Evolutionary conservation across 2,329 filamentous ascomycete species (phyloP).

Genomic region (Microdochium bolleyi): DNA sequence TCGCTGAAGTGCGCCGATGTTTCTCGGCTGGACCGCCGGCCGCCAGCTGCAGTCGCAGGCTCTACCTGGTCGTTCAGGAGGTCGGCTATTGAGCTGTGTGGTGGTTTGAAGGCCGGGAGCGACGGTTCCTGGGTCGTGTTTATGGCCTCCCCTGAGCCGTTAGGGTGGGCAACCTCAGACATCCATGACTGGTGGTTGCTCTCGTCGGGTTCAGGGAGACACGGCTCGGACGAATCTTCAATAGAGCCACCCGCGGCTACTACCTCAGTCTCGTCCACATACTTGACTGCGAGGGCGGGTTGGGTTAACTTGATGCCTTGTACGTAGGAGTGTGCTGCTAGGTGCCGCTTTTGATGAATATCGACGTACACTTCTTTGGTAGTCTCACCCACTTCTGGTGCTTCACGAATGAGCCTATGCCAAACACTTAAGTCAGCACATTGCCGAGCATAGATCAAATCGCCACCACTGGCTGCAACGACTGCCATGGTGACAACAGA

Average conservation of each 20-base stretch:
- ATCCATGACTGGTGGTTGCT: neutral
- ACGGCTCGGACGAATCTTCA: conserved; percentile 8
- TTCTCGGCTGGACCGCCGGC: neutral
- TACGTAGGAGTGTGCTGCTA: neutral
- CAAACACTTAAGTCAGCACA: neutral
- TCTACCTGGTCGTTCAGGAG: neutral
- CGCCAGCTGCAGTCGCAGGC: neutral
- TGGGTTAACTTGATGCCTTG: neutral
- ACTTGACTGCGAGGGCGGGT: conserved; percentile 16
- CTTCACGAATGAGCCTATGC: conserved; percentile 15
- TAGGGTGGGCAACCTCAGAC: neutral
- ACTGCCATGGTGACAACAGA: neutral
- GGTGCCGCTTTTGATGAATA: too few species aligned
- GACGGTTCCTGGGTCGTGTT: neutral
- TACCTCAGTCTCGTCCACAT: conserved; percentile 19
- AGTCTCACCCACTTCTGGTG: conserved; percentile 19
- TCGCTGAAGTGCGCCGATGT: neutral
- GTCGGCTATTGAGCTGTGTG: neutral
- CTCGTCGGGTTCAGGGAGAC: neutral
- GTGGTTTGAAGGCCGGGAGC: neutral
- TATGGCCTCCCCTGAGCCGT: neutral
- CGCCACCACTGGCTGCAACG: neutral
- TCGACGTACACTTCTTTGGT: conserved; percentile 15
- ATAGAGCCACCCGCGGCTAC: conserved; percentile 12
- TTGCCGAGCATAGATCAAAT: too few species aligned